Base-by-base conservation (phyloP, 108 stramenopile species). In the Heterococcus sp. region DNA sequence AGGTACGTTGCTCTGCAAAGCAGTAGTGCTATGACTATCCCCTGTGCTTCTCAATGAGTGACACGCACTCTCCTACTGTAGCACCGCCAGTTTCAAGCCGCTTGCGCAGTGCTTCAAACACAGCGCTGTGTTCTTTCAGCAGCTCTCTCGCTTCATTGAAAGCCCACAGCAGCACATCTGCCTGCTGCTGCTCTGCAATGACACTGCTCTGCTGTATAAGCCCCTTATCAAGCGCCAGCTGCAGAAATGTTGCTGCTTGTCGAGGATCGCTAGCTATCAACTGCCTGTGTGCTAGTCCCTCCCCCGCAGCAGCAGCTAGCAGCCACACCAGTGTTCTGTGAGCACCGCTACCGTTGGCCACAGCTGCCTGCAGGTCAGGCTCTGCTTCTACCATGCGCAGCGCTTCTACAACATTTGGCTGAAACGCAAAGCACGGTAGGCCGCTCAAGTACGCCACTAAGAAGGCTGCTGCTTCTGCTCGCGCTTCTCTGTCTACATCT, bases 381-480 rank as follows among this genome's bases (percentile, higher is more conserved):
- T 66, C 39, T 37, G 70, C 65, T 3, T 83, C 65, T 64, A 83
- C 36, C 71, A 74, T 65, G 37, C 81, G 73, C 35, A 87, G 82
- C 32, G 89, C 92, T 90, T 97, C 96, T 68, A 93, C 80, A 32
- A 93, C 93, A 74, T 94, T 96, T 27, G 95, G 93, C 74, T 91
- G 91, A 71, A 95, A 97, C 63, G 93, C 92, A 90, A 95, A 97
- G 68, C 92, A 92, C n/a, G 96, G 95, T 71, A 96, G 73, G 35
- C 96, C 96, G 26, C 94, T 88, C 26, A 78, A 74, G 75, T 97
- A 97, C 3, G 92, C 96, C 4, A 76, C 86, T 75, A 92, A 90
- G 28, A 97, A 90, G 2, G 94, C 92, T 14, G 93, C 92, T 1
- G 95, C 96, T 83, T 97, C 95, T 73, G 91, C 92, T 71, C 92